A percentile compares a stretch with the other conserved stretches of the same genome.
Evolutionary conservation across 164 flowering plant species (phyloP).

Genomic region (Vitis amurensis): DNA sequence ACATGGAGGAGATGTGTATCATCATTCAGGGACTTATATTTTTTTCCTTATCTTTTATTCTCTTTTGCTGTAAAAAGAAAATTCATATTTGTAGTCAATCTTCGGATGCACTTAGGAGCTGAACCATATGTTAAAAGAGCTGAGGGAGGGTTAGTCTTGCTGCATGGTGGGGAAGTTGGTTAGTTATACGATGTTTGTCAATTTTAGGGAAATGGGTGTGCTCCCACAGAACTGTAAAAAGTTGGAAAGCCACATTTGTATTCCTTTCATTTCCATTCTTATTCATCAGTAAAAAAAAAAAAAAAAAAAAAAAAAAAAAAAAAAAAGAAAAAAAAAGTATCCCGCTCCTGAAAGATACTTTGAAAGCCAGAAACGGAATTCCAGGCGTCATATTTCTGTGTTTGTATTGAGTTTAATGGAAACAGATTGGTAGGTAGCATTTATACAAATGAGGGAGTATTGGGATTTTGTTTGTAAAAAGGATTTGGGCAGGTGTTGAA

Average conservation of each 20-base stretch:
- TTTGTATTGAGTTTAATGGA: no score
- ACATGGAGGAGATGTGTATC: background rate
- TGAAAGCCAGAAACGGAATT: no score
- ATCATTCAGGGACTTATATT: no score
- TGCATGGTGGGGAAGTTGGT: background rate
- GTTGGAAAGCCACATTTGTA: background rate
- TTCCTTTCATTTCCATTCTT: background rate
- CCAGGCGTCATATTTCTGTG: no score
- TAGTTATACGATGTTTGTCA: background rate
- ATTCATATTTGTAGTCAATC: background rate
- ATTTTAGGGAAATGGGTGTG: background rate
- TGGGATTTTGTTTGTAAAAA: no score
- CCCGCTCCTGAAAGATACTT: no score
- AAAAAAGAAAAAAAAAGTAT: no score
- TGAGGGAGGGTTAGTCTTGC: background rate
- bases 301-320: no score
- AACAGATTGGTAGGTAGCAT: no score
- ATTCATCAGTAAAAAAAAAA: background rate
- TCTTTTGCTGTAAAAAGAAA: slow-evolving; percentile 7
- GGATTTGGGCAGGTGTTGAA: no score
- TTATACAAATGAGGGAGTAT: no score
- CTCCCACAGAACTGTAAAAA: background rate
- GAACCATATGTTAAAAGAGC: background rate
- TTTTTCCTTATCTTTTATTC: background rate
- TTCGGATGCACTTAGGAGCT: background rate